Percentiles rank a stretch among this genome's conserved stretches.
These are phyloP conservation scores for Fusarium drepaniforme DNA, from an alignment of 2,329 filamentous ascomycete genomes.

Conservation along the genomic window DNA sequence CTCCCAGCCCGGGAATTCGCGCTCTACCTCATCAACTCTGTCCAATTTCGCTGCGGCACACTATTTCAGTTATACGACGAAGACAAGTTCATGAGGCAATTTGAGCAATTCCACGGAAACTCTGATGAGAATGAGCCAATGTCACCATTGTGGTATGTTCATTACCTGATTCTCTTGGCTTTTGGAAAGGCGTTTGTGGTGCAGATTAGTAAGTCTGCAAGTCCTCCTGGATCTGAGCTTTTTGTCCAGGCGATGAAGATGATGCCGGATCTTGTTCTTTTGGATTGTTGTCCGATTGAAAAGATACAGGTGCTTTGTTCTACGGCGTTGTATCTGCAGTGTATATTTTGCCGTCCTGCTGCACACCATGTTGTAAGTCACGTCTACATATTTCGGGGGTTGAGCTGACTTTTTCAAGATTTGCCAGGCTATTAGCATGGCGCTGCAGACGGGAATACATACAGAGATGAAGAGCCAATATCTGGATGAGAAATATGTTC, in stretches of 20 bases:
- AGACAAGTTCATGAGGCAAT: constrained; percentile 56
- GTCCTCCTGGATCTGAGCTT: neutral
- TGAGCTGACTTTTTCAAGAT: neutral
- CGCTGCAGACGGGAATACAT: neutral
- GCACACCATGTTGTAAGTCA: neutral
- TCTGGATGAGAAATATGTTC: neutral
- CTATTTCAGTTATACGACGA: constrained; percentile 66
- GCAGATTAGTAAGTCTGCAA: neutral
- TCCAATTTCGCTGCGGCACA: constrained; percentile 66
- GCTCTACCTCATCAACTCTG: constrained; percentile 64
- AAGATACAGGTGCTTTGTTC: neutral
- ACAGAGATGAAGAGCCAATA: neutral
- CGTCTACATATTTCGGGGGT: too few relatives aligned
- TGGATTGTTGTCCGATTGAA: neutral
- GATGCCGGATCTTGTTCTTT: neutral
- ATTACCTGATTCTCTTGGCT: neutral
- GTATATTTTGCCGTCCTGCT: neutral
- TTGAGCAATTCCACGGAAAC: constrained; percentile 42
- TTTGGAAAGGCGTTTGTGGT: neutral
- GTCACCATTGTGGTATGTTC: neutral
- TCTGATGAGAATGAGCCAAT: neutral
- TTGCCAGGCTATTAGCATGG: neutral
- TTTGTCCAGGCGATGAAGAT: neutral
- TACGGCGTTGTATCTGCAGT: neutral
- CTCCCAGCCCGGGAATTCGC: constrained; percentile 63